phyloP scores from a whole-genome alignment of 208 protist genomes.

The Porcisia deanei region DNA sequence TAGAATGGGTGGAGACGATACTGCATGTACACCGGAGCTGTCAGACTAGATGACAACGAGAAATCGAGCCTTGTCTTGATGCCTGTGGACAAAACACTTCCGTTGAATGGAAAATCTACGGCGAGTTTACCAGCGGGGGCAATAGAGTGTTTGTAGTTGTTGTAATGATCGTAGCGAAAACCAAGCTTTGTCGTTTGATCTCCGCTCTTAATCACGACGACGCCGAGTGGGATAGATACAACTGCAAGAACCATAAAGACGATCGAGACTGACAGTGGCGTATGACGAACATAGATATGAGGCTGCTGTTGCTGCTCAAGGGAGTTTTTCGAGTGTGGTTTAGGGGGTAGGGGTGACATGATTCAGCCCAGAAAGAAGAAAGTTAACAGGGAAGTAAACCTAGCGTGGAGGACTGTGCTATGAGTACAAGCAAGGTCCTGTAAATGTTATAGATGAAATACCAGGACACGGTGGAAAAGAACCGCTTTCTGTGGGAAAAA shows the following conservation, averaged over 20 bases:
- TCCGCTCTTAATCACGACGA: slow-evolving; percentile 82
- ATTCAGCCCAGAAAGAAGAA: neutral
- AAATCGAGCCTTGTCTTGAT: slow-evolving; percentile 47
- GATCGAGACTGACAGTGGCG: slow-evolving; percentile 86
- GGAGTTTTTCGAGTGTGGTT: slow-evolving; percentile 37
- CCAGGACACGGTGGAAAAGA: neutral
- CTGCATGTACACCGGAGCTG: slow-evolving; percentile 95
- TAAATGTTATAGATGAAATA: neutral
- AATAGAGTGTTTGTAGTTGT: slow-evolving; percentile 47
- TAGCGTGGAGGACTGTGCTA: neutral
- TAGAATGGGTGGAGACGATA: slow-evolving; percentile 97
- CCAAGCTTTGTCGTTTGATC: slow-evolving; percentile 55
- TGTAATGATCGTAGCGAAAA: slow-evolving; percentile 79
- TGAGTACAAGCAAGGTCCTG: neutral
- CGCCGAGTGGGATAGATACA: slow-evolving; percentile 94
- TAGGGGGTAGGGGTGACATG: slow-evolving; percentile 30
- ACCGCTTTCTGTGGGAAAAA: neutral
- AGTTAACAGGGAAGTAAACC: neutral
- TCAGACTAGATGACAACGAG: slow-evolving; percentile 66
- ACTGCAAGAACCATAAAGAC: slow-evolving; percentile 93
- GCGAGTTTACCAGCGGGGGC: slow-evolving; percentile 22
- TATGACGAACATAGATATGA: slow-evolving; percentile 96
- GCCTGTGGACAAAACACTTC: slow-evolving; percentile 41
- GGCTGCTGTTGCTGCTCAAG: slow-evolving; percentile 94
- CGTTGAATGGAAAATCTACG: slow-evolving; percentile 55